Evolutionary conservation across 306 rosid species (phyloP).

Genomic region (Styphnolobium japonicum): DNA sequence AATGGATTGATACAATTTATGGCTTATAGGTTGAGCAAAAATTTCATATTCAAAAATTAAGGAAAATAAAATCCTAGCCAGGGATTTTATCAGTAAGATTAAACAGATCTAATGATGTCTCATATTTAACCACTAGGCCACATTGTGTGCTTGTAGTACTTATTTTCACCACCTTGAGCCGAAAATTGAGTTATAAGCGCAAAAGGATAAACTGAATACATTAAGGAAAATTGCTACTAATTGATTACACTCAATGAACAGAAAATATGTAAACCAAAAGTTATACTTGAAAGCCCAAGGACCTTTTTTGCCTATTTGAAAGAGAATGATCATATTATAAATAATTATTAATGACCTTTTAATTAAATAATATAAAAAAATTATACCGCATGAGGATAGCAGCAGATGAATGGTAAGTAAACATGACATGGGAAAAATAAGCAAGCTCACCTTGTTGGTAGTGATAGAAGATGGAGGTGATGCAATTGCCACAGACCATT

Average conservation of each 20-base stretch:
- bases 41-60: neutral
- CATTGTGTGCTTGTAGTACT: neutral
- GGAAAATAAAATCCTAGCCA: neutral
- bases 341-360: neutral
- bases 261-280: neutral
- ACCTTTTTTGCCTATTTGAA: neutral
- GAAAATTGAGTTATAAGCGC: neutral
- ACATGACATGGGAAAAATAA: neutral
- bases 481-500: conserved; percentile 70
- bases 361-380: neutral
- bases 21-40: neutral
- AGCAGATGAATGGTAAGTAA: neutral
- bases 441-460: conserved; percentile 47
- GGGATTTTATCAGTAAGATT: conserved; percentile 8
- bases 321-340: conserved; percentile 24
- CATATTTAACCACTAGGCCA: neutral
- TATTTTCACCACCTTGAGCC: neutral
- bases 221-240: neutral
- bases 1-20: neutral
- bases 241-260: neutral
- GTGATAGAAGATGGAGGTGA: conserved; percentile 81
- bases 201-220: neutral
- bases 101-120: neutral
- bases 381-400: neutral
- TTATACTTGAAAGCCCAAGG: neutral